Evolutionary conservation across 129 eudicot genomes (phyloP).

Genomic region (Artemisia argyi): DNA sequence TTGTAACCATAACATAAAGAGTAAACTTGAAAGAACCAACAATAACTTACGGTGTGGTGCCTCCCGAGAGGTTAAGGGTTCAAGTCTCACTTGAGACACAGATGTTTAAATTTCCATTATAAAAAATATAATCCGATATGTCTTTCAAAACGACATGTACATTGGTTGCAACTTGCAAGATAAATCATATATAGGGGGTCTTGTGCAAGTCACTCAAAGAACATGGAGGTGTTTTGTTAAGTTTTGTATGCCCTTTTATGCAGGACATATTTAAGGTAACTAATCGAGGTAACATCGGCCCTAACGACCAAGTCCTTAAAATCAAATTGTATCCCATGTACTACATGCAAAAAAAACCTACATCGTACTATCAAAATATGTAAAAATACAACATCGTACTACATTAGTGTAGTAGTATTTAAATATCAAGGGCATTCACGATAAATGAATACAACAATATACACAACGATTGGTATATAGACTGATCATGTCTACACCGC

Average conservation of each 20-base stretch:
- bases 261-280: constrained; percentile 10
- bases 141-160: background rate
- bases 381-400: constrained; percentile 12
- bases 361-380: constrained; percentile 30
- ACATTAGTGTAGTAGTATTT: background rate
- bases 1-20: background rate
- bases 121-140: no score
- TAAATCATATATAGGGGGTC: background rate
- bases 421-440: background rate
- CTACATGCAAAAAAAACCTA: constrained; percentile 11
- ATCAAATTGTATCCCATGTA: constrained; percentile 5
- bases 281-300: constrained; percentile 17
- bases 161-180: background rate
- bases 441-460: background rate
- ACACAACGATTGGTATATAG: background rate
- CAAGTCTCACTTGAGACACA: no score
- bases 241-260: constrained; percentile 2
- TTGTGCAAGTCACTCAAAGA: constrained; percentile 4
- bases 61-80: no score
- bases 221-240: constrained; percentile 9
- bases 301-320: constrained; percentile 19
- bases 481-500: constrained; percentile 25
- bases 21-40: no score
- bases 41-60: no score
- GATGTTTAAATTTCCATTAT: no score